These are phyloP conservation scores for Saccharomycopsis hybrid DNA, from an alignment of 1,139 yeast species.

Conservation along the genomic window DNA sequence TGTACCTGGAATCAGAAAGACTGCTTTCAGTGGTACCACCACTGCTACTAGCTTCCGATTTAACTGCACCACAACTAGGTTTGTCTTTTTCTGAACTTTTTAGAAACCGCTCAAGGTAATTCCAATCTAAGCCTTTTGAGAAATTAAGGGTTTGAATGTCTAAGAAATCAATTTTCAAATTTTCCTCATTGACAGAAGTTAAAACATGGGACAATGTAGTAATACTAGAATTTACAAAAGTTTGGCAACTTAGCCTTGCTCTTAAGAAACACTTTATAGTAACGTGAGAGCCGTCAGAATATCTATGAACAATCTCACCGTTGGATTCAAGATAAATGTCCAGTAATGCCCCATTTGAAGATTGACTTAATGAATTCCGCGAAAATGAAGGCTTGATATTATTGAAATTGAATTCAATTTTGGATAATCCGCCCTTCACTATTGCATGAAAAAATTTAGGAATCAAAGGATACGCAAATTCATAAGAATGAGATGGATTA, in stretches of 20 bases:
- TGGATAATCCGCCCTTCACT: slow-evolving; percentile 10
- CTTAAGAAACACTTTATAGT: slow-evolving; percentile 4
- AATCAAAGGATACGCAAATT: slow-evolving; percentile 14
- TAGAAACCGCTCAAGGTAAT: background rate
- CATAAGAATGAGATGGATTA: background rate
- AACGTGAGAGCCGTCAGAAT: slow-evolving; percentile 11
- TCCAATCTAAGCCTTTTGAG: slow-evolving; percentile 9
- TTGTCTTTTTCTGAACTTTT: too few relatives aligned
- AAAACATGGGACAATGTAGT: slow-evolving; percentile 1
- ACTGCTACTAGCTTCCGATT: too few relatives aligned
- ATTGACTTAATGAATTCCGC: background rate
- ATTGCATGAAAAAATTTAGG: slow-evolving; percentile 15
- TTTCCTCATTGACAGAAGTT: slow-evolving; percentile 9
- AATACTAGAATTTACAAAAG: background rate
- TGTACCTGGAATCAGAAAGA: too few relatives aligned
- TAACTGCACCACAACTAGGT: too few relatives aligned
- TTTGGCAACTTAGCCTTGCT: slow-evolving; percentile 4
- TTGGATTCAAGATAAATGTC: slow-evolving; percentile 9
- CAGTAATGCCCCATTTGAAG: background rate
- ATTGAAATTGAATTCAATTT: slow-evolving; percentile 10
- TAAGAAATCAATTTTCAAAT: slow-evolving; percentile 10
- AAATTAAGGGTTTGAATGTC: slow-evolving; percentile 5
- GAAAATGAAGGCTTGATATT: slow-evolving; percentile 1
- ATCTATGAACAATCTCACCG: slow-evolving; percentile 11
- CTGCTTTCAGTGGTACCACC: too few relatives aligned